Base-by-base conservation (phyloP, 2,329 filamentous ascomycete species). In the Venturia asperata region DNA sequence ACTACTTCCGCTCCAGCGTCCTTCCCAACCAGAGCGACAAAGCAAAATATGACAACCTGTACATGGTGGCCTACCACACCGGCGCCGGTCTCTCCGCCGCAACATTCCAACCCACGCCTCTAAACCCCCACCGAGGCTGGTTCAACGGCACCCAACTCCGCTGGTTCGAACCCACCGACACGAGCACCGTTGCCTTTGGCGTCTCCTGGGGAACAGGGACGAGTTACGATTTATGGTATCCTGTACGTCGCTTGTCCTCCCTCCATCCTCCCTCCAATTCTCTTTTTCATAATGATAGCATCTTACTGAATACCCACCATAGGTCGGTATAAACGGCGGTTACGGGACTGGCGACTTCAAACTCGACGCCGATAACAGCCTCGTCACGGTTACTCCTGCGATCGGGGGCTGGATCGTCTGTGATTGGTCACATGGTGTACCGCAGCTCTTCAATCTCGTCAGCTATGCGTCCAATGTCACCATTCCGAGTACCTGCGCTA, bases 41-140 rank as follows among this genome's bases (percentile, higher is more conserved):
- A 61, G 27, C 67, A 0, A 60, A 70, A 1, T 72, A 75, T 67
- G 75, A 77, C 68, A 65, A 74, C 66, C 72, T 77, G 64, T 77
- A 74, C 39, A 70, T 78, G 37, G 71, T 71, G 37, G 68, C 71
- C 45, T 78, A 76, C 67, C 76, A 78, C 70, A 76, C 75, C n/a
- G 75, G 74, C 21, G 76, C 76, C n/a, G 76, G 74, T 17, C 65
- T 74, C 37, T 74, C 72, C 41, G 76, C 77, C 66, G 75, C 74
- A 11, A 75, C 77, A 4, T 70, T 78, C 19, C 69, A 69, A 4
- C 47, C 69, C 2, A 27, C 15, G 3, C 52, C 52, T 7, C 17
- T 58, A n/a, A n/a, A 58, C 3, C 9, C 15, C 5, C 52, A 58
- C n/a, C 52, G 52, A 19, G 52, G 52, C 30, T 58, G 52, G 52